Base-by-base conservation (phyloP, 2,329 filamentous ascomycete species). In the Daldinia sp. region DNA sequence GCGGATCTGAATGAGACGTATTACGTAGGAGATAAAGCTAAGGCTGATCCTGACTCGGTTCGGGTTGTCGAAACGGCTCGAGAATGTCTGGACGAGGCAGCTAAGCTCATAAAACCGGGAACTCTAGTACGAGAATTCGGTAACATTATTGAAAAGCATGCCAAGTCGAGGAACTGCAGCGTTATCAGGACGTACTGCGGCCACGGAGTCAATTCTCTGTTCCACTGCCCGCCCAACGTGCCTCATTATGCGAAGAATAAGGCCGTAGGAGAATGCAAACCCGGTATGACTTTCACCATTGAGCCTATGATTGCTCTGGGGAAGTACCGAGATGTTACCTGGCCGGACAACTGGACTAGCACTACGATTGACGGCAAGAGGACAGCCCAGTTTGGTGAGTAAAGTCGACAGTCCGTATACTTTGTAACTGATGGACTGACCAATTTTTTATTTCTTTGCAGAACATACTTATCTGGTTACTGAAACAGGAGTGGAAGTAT, bases 241-340 rank as follows among this genome's bases (percentile, higher is more conserved):
- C 96, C 96, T 4, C 96, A 99, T 81, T 99, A 99, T 78, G 95
- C 91, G 65, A 98, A 97, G 86, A 99, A 98, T 83, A 99, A 98
- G 88, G 93, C 95, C 0, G 92, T 98, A 1, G 96, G 96, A 55
- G 90, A 92, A 74, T 96, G 94, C 67, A 98, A 98, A 83, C 91
- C 93, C 0, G 96, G 96, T 60, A 98, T 98, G 94, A 97, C 94
- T 72, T 99, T 99, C 77, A 99, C 96, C 0, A 99, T 99, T 69
- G 96, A 99, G 83, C 96, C 96, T 15, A 99, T 99, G 96, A 94
- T 99, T 78, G 94, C 93, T 44, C 81, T 98, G 62, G 96, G 96
- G 65, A 94, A 93, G 68, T 93, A 97, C 81, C 89, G 89, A 70
- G 96, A 99, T 78, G 92, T 96, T 79, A 98, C 94, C 0, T 99